Conservation (phyloP, 1,139 yeast genomes). For the Wickerhamomyces sp. region DNA sequence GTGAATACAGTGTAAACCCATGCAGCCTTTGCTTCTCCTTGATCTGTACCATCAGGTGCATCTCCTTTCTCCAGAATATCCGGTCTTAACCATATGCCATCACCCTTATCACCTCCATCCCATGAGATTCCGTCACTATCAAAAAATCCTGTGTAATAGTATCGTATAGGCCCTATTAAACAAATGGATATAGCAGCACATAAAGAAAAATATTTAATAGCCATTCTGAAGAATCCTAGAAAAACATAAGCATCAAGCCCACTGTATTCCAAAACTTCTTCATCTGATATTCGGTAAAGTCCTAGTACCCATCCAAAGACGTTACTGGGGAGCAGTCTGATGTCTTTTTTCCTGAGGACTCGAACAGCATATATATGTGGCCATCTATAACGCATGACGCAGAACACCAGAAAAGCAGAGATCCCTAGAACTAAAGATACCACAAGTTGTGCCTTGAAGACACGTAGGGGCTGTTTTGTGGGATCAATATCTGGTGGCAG, state of each 20-base stretch:
- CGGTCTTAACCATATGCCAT: background rate
- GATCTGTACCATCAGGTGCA: slow-evolving; percentile 9
- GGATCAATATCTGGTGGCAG: slow-evolving; percentile 26
- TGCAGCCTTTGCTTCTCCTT: slow-evolving; percentile 33
- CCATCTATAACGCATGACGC: slow-evolving; percentile 37
- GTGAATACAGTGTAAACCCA: slow-evolving; percentile 81
- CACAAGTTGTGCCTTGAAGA: slow-evolving; percentile 37
- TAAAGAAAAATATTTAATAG: slow-evolving; percentile 55
- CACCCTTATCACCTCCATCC: slow-evolving; percentile 9
- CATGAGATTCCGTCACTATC: slow-evolving; percentile 48
- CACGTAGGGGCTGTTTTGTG: slow-evolving; percentile 24
- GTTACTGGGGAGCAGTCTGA: slow-evolving; percentile 34
- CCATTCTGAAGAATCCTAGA: slow-evolving; percentile 73
- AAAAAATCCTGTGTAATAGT: slow-evolving; percentile 62
- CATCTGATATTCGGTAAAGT: slow-evolving; percentile 44
- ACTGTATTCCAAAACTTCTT: slow-evolving; percentile 55
- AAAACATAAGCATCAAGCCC: slow-evolving; percentile 70
- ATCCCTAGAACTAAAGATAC: slow-evolving; percentile 40
- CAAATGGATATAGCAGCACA: slow-evolving; percentile 61
- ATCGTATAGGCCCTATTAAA: slow-evolving; percentile 70
- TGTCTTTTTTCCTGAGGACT: slow-evolving; percentile 21
- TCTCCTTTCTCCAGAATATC: slow-evolving; percentile 1
- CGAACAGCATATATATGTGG: slow-evolving; percentile 45
- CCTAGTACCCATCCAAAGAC: slow-evolving; percentile 57
- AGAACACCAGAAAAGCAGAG: slow-evolving; percentile 40